phyloP scores from a whole-genome alignment of 768 basidiomycete species.

The Lentinula edodes region DNA sequence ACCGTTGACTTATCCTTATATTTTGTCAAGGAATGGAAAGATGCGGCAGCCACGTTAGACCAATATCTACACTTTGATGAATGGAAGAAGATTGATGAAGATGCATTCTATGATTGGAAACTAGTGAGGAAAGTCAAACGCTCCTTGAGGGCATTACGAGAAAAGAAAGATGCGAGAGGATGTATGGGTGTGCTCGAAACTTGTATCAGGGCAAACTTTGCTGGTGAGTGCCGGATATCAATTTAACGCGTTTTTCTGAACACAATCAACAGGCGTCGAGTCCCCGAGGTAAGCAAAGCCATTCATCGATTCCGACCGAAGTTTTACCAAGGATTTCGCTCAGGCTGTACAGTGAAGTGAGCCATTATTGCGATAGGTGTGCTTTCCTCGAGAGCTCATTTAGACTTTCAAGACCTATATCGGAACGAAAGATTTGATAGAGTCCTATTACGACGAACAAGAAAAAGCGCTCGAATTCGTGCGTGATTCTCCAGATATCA shows the following conservation, averaged over 20 bases:
- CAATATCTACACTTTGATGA: conserved; percentile 77
- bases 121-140: conserved; percentile 77
- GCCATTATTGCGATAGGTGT: conserved; percentile 18
- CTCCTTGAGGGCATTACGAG: conserved; percentile 66
- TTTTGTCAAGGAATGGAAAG: conserved; percentile 76
- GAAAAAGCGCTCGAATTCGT: conserved; percentile 72
- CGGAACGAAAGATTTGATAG: conserved; percentile 87
- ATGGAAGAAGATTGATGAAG: conserved; percentile 88
- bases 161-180: conserved; percentile 77
- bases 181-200: conserved; percentile 88
- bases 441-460: conserved; percentile 79
- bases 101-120: conserved; percentile 88
- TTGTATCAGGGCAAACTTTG: conserved; percentile 89
- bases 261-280: conserved; percentile 44
- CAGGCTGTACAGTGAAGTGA: conserved; percentile 90
- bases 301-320: neutral
- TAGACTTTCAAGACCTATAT: conserved; percentile 64
- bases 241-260: neutral
- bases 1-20: neutral
- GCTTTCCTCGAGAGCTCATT: conserved; percentile 12
- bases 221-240: conserved; percentile 36
- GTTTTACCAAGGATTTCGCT: conserved; percentile 6
- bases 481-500: conserved; percentile 64
- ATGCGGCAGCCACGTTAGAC: conserved; percentile 73
- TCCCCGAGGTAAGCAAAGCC: conserved; percentile 51